These are phyloP conservation scores for Pythium aquatile DNA, from an alignment of 352 stramenopile genomes.

Conservation along the genomic window DNA sequence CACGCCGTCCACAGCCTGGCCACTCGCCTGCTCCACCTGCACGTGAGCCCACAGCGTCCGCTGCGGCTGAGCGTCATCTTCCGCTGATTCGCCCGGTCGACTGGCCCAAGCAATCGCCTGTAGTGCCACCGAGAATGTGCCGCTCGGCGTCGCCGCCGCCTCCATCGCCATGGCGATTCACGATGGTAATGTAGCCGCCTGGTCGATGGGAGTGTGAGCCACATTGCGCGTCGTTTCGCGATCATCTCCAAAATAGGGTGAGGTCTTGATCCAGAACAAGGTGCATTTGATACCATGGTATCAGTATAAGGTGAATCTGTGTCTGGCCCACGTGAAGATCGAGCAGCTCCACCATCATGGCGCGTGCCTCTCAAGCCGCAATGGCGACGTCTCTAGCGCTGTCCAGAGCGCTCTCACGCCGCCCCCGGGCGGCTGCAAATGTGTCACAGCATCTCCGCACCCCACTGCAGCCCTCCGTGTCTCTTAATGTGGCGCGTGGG, in stretches of 20 bases:
- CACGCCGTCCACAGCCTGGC: conserved; percentile 35
- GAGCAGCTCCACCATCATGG: neutral
- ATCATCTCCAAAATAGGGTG: neutral
- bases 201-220: neutral
- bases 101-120: conserved; percentile 30
- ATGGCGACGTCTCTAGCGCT: neutral
- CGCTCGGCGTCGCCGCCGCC: conserved; percentile 14
- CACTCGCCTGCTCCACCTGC: conserved; percentile 32
- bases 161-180: neutral
- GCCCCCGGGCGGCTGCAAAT: neutral
- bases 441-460: neutral
- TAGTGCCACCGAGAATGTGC: conserved; percentile 43
- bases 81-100: neutral
- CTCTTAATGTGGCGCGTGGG: neutral
- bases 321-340: neutral
- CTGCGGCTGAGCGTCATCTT: conserved; percentile 4
- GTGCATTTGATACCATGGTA: neutral
- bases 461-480: neutral
- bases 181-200: neutral
- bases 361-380: neutral
- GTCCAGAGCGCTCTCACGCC: neutral
- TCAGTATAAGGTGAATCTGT: neutral
- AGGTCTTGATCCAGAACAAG: neutral
- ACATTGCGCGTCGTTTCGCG: conserved; percentile 17
- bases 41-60: conserved; percentile 41